These are phyloP conservation scores for Lasiosphaeria miniovina DNA, from an alignment of 495 filamentous ascomycete species.

Conservation along the genomic window DNA sequence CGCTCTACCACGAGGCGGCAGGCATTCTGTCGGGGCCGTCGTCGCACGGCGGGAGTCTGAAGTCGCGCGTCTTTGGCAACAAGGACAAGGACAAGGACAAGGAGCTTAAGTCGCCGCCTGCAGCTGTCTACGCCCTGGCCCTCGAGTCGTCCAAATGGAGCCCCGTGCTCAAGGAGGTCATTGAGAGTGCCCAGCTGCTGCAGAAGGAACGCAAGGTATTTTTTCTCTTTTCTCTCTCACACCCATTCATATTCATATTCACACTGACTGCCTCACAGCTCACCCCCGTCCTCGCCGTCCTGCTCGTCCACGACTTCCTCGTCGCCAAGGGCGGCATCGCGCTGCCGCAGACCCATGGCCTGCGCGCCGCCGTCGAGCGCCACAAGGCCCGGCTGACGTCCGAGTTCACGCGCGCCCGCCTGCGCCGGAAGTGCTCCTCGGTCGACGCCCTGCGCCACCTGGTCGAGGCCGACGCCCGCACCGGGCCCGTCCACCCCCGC, in stretches of 20 bases:
- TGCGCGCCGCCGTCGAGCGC: slow-evolving; percentile 67
- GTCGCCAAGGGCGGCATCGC: slow-evolving; percentile 77
- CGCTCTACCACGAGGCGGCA: slow-evolving; percentile 91
- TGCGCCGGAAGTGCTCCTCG: slow-evolving; percentile 65
- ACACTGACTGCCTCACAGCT: slow-evolving; percentile 42
- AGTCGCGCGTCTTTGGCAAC: slow-evolving; percentile 71
- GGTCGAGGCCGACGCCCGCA: slow-evolving; percentile 43
- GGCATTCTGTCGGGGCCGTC: slow-evolving; percentile 60
- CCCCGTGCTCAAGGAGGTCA: slow-evolving; percentile 74
- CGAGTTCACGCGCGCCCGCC: slow-evolving; percentile 74
- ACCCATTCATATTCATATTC: slow-evolving; percentile 31
- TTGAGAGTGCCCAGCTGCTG: slow-evolving; percentile 71
- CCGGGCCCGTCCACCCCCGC: slow-evolving; percentile 56
- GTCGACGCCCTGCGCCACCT: slow-evolving; percentile 59
- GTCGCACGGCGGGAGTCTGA: slow-evolving; percentile 66
- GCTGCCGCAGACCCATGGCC: slow-evolving; percentile 69
- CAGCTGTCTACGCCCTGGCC: slow-evolving; percentile 81
- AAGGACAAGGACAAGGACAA: slow-evolving; percentile 35
- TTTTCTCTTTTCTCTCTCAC: background rate
- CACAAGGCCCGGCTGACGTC: slow-evolving; percentile 79
- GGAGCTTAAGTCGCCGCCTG: slow-evolving; percentile 67
- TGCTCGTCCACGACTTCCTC: slow-evolving; percentile 84
- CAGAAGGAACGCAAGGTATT: slow-evolving; percentile 76
- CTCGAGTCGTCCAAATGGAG: slow-evolving; percentile 91
- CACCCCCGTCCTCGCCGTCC: slow-evolving; percentile 71